Evolutionary conservation across 208 protist species (phyloP).

Genomic region (Phytomonas sp.): DNA sequence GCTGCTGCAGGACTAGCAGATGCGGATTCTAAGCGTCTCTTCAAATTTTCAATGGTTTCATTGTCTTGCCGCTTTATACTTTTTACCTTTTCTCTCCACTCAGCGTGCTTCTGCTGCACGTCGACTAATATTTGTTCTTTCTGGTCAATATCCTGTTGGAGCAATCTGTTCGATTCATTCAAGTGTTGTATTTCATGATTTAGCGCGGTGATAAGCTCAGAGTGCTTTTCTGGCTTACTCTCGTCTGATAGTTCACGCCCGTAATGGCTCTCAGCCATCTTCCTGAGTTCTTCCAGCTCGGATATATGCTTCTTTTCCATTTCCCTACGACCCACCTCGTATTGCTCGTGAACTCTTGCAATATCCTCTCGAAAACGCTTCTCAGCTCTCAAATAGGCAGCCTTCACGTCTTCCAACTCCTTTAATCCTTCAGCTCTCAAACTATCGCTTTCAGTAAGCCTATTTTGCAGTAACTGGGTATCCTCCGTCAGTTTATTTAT

Average conservation of each 20-base stretch:
- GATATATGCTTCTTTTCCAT: background rate
- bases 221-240: conserved; percentile 24
- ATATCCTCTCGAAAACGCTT: background rate
- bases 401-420: conserved; percentile 14
- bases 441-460: background rate
- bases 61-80: conserved; percentile 41
- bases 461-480: background rate
- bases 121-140: conserved; percentile 12
- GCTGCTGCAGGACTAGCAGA: background rate
- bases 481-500: background rate
- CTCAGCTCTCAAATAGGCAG: background rate
- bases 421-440: background rate
- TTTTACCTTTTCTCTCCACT: conserved; percentile 47
- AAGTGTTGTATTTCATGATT: conserved; percentile 17
- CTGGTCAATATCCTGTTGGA: conserved; percentile 11
- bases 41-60: conserved; percentile 24
- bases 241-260: conserved; percentile 14
- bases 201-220: conserved; percentile 9
- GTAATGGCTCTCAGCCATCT: conserved; percentile 12
- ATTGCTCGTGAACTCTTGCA: background rate
- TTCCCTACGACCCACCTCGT: conserved; percentile 1
- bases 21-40: conserved; percentile 12
- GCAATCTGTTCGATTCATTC: conserved; percentile 8
- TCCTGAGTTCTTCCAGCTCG: conserved; percentile 5
- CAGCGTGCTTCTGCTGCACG: conserved; percentile 19